Evolutionary conservation across 441 rosid species (phyloP).

Genomic region (Gossypium laxum): DNA sequence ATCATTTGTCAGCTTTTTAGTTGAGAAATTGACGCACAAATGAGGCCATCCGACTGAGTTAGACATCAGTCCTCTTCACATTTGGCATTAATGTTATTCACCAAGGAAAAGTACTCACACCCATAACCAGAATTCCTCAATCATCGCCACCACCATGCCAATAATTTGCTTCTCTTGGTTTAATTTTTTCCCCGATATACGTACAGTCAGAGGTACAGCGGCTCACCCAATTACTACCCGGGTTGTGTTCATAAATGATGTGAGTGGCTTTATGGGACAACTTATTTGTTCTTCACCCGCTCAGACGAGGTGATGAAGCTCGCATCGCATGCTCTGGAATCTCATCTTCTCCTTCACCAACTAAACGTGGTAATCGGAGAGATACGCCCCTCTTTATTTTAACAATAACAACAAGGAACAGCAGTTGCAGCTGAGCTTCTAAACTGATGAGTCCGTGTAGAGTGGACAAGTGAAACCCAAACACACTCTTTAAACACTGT

Average conservation of each 20-base stretch:
- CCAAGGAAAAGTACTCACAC: neutral
- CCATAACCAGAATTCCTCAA: conserved; percentile 21
- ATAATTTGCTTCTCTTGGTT: neutral
- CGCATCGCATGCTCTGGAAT: conserved; percentile 37
- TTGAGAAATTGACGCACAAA: neutral
- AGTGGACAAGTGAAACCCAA: neutral
- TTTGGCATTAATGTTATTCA: neutral
- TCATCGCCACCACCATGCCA: conserved; percentile 45
- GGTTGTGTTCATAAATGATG: neutral
- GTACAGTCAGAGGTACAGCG: neutral
- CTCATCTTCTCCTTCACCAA: conserved; percentile 73
- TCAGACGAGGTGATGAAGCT: conserved; percentile 66
- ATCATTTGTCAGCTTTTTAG: too few relatives aligned
- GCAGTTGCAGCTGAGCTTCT: neutral
- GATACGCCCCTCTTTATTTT: conserved; percentile 45
- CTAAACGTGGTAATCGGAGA: conserved; percentile 70
- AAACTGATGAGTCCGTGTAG: too few relatives aligned
- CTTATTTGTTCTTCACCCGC: conserved; percentile 35
- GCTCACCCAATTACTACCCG: neutral
- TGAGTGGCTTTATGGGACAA: neutral
- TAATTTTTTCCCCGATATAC: neutral
- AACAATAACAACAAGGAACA: neutral
- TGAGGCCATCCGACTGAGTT: neutral
- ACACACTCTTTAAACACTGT: neutral
- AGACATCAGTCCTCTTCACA: neutral